Evolutionary conservation across 805 yeast genomes (phyloP).

Genomic region (Saturnispora sekii): DNA sequence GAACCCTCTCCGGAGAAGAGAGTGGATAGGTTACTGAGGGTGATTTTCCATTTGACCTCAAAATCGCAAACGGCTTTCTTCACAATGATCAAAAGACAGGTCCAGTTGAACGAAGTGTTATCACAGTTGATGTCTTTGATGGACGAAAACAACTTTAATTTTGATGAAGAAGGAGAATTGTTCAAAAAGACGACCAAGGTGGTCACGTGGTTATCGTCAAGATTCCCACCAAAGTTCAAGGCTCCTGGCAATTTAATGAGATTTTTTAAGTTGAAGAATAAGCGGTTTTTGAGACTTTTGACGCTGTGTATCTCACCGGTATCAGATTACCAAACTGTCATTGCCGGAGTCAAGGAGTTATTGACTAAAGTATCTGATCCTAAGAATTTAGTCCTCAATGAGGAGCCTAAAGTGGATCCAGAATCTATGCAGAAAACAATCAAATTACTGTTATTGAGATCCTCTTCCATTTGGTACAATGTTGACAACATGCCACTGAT

Average conservation of each 20-base stretch:
- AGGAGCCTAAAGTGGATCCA: constrained; percentile 29
- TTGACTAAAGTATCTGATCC: constrained; percentile 44
- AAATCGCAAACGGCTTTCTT: constrained; percentile 54
- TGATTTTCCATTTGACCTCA: constrained; percentile 40
- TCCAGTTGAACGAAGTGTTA: constrained; percentile 45
- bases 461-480: constrained; percentile 54
- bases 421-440: constrained; percentile 44
- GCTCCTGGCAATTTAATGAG: constrained; percentile 42
- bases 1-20: constrained; percentile 34
- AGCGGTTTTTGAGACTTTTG: constrained; percentile 48
- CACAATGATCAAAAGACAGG: constrained; percentile 64
- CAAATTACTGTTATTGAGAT: constrained; percentile 50
- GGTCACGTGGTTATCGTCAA: constrained; percentile 48
- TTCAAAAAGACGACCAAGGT: constrained; percentile 40
- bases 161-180: constrained; percentile 10
- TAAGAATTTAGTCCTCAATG: constrained; percentile 30
- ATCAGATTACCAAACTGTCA: constrained; percentile 50
- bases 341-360: constrained; percentile 56
- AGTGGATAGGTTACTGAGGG: constrained; percentile 41
- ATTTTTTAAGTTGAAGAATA: constrained; percentile 46
- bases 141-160: constrained; percentile 33
- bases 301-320: constrained; percentile 41
- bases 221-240: constrained; percentile 43
- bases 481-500: constrained; percentile 50
- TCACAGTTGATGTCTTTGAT: constrained; percentile 38